Conservation (phyloP, 768 basidiomycete genomes). For the Rhodotorula taiwanensis region DNA sequence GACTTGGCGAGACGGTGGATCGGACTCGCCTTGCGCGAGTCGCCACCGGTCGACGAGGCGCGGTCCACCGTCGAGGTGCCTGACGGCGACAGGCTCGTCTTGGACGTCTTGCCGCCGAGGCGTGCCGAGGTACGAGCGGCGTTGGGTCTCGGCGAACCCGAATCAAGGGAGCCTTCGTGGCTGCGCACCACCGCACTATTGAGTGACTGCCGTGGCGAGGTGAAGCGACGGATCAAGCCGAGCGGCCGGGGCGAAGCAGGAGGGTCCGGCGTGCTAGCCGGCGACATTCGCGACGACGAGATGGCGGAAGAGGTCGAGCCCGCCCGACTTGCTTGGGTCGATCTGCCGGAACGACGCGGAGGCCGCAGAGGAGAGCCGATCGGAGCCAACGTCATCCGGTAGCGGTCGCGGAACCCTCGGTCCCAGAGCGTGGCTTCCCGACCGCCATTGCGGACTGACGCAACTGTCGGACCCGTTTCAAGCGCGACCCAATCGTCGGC, state of each 20-base stretch:
- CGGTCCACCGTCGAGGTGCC: not conserved
- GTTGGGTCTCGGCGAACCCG: too few species aligned
- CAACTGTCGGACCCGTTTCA: slow-evolving; percentile 49
- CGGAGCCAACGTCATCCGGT: slow-evolving; percentile 51
- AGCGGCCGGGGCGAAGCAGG: not conserved
- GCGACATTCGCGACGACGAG: slow-evolving; percentile 9
- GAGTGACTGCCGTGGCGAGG: slow-evolving; percentile 12
- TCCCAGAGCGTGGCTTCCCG: slow-evolving; percentile 76
- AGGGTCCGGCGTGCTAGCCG: slow-evolving; percentile 9
- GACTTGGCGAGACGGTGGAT: slow-evolving; percentile 11
- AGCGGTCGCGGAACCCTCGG: slow-evolving; percentile 83
- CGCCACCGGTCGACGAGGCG: slow-evolving; percentile 2
- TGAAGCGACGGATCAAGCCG: slow-evolving; percentile 20
- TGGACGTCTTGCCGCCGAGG: not conserved
- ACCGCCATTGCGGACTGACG: slow-evolving; percentile 58
- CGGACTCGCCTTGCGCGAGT: slow-evolving; percentile 10
- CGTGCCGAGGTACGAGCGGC: slow-evolving; percentile 6
- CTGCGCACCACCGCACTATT: not conserved
- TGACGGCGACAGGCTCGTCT: not conserved
- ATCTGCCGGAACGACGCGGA: not conserved
- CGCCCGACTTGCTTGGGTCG: not conserved
- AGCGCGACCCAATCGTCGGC: slow-evolving; percentile 82
- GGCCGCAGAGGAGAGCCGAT: slow-evolving; percentile 7
- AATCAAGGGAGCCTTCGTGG: not conserved
- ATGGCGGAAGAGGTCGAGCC: slow-evolving; percentile 8